These are phyloP conservation scores for Gossypium gossypioides DNA, from an alignment of 441 rosid genomes.

Conservation along the genomic window DNA sequence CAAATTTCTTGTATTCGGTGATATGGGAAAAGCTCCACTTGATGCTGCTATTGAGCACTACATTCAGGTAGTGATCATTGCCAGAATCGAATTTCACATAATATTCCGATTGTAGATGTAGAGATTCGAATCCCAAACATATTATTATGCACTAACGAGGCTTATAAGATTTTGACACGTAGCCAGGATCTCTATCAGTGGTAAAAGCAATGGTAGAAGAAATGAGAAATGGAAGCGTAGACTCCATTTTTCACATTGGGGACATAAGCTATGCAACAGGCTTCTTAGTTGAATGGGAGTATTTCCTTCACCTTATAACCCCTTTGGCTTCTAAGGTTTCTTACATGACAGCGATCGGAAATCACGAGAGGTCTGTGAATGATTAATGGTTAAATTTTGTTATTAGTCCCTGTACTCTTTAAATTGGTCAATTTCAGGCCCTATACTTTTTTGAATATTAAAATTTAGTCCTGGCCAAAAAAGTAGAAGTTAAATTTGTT, in stretches of 20 bases:
- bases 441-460: no score
- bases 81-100: not conserved
- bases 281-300: conserved; percentile 65
- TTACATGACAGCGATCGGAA: conserved; percentile 60
- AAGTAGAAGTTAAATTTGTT: no score
- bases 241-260: conserved; percentile 64
- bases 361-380: conserved; percentile 42
- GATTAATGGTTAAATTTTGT: no score
- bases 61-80: conserved; percentile 16
- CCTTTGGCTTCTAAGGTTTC: conserved; percentile 50
- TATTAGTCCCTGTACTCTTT: no score
- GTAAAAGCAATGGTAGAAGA: conserved; percentile 38
- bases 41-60: conserved; percentile 54
- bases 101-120: not conserved
- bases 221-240: conserved; percentile 32
- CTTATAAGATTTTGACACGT: not conserved
- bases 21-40: conserved; percentile 67
- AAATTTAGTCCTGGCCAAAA: no score
- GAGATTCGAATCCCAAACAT: not conserved
- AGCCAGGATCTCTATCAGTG: conserved; percentile 63
- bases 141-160: not conserved
- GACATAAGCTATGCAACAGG: conserved; percentile 77
- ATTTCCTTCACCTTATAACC: conserved; percentile 40
- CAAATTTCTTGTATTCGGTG: conserved; percentile 50
- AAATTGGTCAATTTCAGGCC: no score